Evolutionary conservation across 2,329 filamentous ascomycete genomes (phyloP), one percentile per base, ranked within the genome.

Genomic region (Sclerotinia spermophila): DNA sequence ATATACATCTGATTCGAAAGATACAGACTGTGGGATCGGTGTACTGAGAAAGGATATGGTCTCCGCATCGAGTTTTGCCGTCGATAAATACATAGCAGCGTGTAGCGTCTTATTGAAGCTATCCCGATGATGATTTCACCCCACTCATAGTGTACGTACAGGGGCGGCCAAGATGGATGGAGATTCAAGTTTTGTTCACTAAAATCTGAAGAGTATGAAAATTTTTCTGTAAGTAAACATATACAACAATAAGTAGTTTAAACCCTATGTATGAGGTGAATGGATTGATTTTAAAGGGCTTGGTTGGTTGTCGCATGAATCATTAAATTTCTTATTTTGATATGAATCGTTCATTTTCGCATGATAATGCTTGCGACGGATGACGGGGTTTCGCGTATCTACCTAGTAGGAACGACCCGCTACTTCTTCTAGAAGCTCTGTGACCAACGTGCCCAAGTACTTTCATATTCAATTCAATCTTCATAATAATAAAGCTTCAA

Each of bases 1-100:
- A 53, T 38, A 55, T 44, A 68, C 42, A 44, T 69, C 35, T 4
- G 27, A 42, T 17, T 71, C 70, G 2, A 70, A 58, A 19, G 53
- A 33, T 48, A 44, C 21, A 7, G n/a, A 45, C 60, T 55, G 64
- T 7, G 67, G 40, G 48, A 67, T 24, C 40, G 69, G 56, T 21
- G 73, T 64, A 56, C 51, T 66, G 33, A 72, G 71, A 61, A 59
- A 33, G 60, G 71, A 62, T 40, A 72, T 75, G 33, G 75, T 69
- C 65, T 73, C 71, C 68, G 59, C 69, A 71, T 74, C 74, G 40
- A 72, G 42, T 33, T 71, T 53, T 27, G 73, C 64, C 15, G 71
- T 74, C 38, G 74, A 73, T 65, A 78, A 67, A 78, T 77, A 77
- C 77, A 79, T 78, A 70, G 72, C 75, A 74, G 72, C 69, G 71